Base-by-base conservation (phyloP, 1,139 yeast genomes). In the Wickerhamomyces sp. region DNA sequence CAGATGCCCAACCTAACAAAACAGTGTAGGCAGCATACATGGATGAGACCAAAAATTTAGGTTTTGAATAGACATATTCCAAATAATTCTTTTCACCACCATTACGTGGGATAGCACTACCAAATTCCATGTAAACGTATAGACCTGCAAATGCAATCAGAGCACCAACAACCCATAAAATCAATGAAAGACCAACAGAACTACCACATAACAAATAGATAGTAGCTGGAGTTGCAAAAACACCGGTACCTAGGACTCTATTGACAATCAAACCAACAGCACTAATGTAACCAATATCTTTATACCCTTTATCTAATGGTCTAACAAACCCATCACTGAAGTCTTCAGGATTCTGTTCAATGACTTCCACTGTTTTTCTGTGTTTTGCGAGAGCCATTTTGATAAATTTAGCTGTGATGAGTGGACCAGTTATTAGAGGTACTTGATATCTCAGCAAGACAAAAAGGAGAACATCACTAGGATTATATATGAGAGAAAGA, bases 81-180 rank as follows among this genome's bases (percentile, higher is more conserved):
- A 88, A 71, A 62, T 87, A 88, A 60, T 85, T 85, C 67, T 87
- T 86, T 62, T 87, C 95, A 53, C 95, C 96, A 54, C 96, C 96
- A 59, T 87, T 86, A 64, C 84, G 78, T 33, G 94, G 93, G 53
- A 87, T 79, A 36, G 88, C 89, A 11, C 89, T 77, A 15, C 95
- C 95, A 64, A 86, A 84, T 62, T 87, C 95, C 78, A 88, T 75
- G 62, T 86, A 88, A 7, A 85, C 89, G 59, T 79, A 74, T 55
- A 87, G 70, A 5, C 95, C 95, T 31, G 85, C 71, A 36, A 83
- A 71, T 6, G 95, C 88, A 55, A 87, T 81, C 27, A 84, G 49
- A 11, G 89, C 78, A 41, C 95, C 96, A 18, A 82, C 78, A 30
- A 81, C 76, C 95, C 95, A 88, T 65, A 88, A 69, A 48, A 84